Percentiles rank a stretch among this genome's conserved stretches.
phyloP scores from a whole-genome alignment of 805 yeast genomes.

The Ogataea zsoltii region DNA sequence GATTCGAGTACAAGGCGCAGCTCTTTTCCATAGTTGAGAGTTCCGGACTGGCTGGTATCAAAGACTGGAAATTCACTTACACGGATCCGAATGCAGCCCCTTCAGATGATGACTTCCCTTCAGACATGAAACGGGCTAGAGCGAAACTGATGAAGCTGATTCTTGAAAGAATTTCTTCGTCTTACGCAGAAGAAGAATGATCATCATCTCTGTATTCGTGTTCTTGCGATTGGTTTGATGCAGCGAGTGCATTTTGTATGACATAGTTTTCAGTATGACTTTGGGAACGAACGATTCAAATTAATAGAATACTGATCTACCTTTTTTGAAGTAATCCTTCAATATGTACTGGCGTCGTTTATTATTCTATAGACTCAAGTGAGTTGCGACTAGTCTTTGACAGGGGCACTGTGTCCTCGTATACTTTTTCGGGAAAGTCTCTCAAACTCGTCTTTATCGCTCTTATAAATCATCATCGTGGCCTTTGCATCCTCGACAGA shows the following conservation, averaged over 20 bases:
- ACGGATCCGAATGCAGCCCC: constrained; percentile 17
- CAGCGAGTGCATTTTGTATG: too few species aligned
- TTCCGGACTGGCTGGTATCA: constrained; percentile 25
- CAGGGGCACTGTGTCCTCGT: not conserved
- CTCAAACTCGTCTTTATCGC: constrained; percentile 64
- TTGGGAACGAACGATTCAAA: too few species aligned
- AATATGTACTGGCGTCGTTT: too few species aligned
- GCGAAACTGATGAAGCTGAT: constrained; percentile 12
- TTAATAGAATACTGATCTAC: too few species aligned
- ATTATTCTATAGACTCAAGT: too few species aligned
- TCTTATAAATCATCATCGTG: constrained; percentile 76
- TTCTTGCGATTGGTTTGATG: too few species aligned
- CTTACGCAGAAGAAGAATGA: constrained; percentile 25
- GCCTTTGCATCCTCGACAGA: constrained; percentile 91
- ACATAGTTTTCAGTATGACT: too few species aligned
- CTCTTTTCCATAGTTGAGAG: constrained; percentile 25
- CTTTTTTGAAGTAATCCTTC: too few species aligned
- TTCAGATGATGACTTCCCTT: not conserved
- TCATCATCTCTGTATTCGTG: not conserved
- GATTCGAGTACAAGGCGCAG: constrained; percentile 22
- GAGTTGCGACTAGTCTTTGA: not conserved
- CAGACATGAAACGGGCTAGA: constrained; percentile 9
- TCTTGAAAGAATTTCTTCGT: constrained; percentile 21
- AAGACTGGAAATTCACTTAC: constrained; percentile 16
- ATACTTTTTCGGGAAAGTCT: constrained; percentile 18